These are phyloP conservation scores for Phyllosticta citrichinensis DNA, from an alignment of 2,329 filamentous ascomycete genomes.

Conservation along the genomic window DNA sequence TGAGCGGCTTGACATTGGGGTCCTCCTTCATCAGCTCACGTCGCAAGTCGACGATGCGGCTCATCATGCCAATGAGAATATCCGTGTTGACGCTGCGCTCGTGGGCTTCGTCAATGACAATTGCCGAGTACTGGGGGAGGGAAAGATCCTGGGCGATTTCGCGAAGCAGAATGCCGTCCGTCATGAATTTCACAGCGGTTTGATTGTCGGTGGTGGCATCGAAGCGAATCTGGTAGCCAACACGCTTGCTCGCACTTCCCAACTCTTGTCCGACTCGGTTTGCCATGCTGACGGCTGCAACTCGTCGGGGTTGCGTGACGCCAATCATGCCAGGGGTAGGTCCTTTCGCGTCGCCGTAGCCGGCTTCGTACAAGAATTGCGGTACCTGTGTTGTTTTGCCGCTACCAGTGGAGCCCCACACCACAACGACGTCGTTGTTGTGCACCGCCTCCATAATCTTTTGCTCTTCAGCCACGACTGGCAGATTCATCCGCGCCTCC, in stretches of 20 bases:
- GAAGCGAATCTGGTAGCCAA: conserved; percentile 83
- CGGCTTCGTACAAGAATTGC: conserved; percentile 90
- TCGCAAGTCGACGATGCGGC: conserved; percentile 77
- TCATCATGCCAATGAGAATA: conserved; percentile 94
- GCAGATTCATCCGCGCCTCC: conserved; percentile 65
- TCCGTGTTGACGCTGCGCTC: conserved; percentile 97
- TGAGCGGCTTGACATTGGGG: conserved; percentile 60
- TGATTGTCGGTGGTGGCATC: conserved; percentile 71
- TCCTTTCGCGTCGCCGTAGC: conserved; percentile 69
- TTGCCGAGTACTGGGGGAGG: conserved; percentile 79
- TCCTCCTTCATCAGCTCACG: conserved; percentile 65
- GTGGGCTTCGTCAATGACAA: conserved; percentile 94
- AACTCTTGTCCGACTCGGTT: conserved; percentile 83
- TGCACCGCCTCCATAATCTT: conserved; percentile 97
- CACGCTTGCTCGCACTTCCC: conserved; percentile 62
- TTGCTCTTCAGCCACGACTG: conserved; percentile 90
- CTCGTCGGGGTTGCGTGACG: conserved; percentile 86
- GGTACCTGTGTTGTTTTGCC: conserved; percentile 97
- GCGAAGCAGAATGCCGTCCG: conserved; percentile 85
- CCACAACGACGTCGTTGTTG: conserved; percentile 78
- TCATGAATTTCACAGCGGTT: conserved; percentile 97
- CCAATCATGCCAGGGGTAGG: conserved; percentile 87
- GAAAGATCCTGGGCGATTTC: conserved; percentile 87
- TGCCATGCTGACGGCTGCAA: conserved; percentile 94
- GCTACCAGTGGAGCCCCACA: conserved; percentile 91